Percentiles rank a stretch among this genome's conserved stretches.
phyloP scores from a whole-genome alignment of 148 eudicot species.

The Camellia lanceoleosa region DNA sequence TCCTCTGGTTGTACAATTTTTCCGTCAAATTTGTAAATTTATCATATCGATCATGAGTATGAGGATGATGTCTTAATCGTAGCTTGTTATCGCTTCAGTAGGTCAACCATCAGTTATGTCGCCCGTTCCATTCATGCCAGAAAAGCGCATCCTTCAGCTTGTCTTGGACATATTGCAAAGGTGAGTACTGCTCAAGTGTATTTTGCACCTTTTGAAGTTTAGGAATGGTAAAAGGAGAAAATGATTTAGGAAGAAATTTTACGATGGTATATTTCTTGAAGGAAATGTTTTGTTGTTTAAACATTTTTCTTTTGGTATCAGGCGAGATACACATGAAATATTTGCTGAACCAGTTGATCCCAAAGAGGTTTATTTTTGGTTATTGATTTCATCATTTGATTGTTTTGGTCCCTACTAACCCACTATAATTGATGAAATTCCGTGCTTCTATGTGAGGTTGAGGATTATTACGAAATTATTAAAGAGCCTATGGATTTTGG shows the following conservation, averaged over 20 bases:
- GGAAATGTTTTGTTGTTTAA: slow-evolving; percentile 1
- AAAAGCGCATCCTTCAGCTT: slow-evolving; percentile 56
- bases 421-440: background rate
- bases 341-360: slow-evolving; percentile 93
- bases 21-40: slow-evolving; percentile 1
- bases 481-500: slow-evolving; percentile 95
- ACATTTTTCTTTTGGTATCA: slow-evolving; percentile 19
- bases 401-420: background rate
- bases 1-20: slow-evolving; percentile 4
- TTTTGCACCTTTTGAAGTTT: background rate
- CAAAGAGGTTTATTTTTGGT: slow-evolving; percentile 48
- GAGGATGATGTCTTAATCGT: background rate
- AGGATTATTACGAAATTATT: slow-evolving; percentile 75
- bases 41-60: background rate
- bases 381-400: slow-evolving; percentile 2
- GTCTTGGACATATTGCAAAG: slow-evolving; percentile 75
- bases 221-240: background rate
- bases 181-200: slow-evolving; percentile 26
- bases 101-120: slow-evolving; percentile 14
- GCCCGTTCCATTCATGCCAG: slow-evolving; percentile 44
- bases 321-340: slow-evolving; percentile 72
- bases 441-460: slow-evolving; percentile 44
- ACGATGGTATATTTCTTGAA: background rate
- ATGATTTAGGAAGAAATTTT: background rate
- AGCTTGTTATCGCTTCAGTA: slow-evolving; percentile 4